Base-by-base conservation (phyloP, 176 grass and related monocot species). In the Oryza glaberrima region DNA sequence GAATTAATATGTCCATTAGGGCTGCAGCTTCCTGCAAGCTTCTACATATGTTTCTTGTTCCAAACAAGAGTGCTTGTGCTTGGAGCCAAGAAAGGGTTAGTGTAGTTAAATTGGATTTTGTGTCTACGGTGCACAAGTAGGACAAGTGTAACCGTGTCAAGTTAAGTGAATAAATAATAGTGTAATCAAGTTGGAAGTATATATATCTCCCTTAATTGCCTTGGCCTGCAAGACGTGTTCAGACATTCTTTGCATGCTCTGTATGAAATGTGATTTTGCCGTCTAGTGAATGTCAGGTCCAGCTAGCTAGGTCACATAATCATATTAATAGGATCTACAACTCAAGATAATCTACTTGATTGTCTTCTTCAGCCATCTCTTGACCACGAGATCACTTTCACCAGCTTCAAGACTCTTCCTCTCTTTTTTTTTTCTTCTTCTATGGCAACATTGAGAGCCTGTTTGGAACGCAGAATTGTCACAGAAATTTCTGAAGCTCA, bases 211-310 rank as follows among this genome's bases (percentile, higher is more conserved):
- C 17, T 20, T 74, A 26, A 20, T 6, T 78, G 58, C 11, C 73
- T 44, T 89, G 64, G 51, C 19, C 49, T 70, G 49, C 70, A 52
- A 51, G 35, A 52, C 60, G 77, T 77, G 72, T 65, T 7, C 77
- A 56, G 48, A 41, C 13, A 10, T 70, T 32, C 12, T 68, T 38
- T 26, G 26, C 26, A 5, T 28, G 7, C 6, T 46, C 13, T 38
- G 58, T 67, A n/a, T 74, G 14, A 68, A 86, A 83, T 46, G 47
- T 77, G 4, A 3, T 68, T 78, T 83, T 90, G 84, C 36, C 76
- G 23, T 86, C 36, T 83, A 79, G 60, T 54, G 72, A 25, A 19
- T 86, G 35, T 44, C 80, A 67, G 35, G 68, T 65, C 66, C 15
- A 77, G 52, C 40, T 76, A 63, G 28, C 54, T 35, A 65, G 73